Evolutionary conservation across 352 stramenopile species (phyloP).

Genomic region (Saprolegnia diclina): DNA sequence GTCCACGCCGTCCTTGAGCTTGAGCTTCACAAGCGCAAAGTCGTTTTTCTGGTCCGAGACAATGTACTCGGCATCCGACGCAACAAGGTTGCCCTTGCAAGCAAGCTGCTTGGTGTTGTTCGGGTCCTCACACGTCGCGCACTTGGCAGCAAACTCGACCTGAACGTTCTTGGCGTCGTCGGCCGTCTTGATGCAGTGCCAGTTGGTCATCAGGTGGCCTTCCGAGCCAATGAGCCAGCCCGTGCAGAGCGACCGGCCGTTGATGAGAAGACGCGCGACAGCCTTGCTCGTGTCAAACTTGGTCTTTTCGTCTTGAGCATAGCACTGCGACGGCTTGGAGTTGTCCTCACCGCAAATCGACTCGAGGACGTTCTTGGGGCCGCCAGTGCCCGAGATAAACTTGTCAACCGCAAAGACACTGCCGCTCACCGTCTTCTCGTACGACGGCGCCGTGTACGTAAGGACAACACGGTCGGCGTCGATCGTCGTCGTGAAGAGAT

Average conservation of each 20-base stretch:
- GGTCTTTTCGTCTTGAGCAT: conserved; percentile 33
- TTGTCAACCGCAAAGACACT: neutral
- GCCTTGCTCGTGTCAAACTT: conserved; percentile 28
- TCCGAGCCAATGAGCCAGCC: conserved; percentile 41
- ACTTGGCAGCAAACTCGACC: conserved; percentile 13
- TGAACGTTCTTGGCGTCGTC: conserved; percentile 27
- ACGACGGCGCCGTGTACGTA: conserved; percentile 1
- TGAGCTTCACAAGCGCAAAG: conserved; percentile 46
- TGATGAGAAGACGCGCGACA: conserved; percentile 37
- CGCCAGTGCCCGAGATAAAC: conserved; percentile 5
- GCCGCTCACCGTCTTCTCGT: neutral
- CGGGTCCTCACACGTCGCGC: conserved; percentile 6
- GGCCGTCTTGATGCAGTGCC: conserved; percentile 37
- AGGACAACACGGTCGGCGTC: neutral
- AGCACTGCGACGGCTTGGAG: conserved; percentile 52
- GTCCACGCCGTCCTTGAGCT: conserved; percentile 12
- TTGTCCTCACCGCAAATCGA: conserved; percentile 52
- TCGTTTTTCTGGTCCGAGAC: conserved; percentile 47
- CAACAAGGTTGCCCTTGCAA: conserved; percentile 31
- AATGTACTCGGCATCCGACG: conserved; percentile 44
- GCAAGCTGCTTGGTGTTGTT: conserved; percentile 12
- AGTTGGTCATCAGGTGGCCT: conserved; percentile 43
- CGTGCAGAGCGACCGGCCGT: conserved; percentile 37
- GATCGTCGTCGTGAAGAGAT: neutral
- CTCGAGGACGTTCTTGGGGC: neutral